phyloP scores from a whole-genome alignment of 257 asterid species.

The Rauvolfia tetraphylla region DNA sequence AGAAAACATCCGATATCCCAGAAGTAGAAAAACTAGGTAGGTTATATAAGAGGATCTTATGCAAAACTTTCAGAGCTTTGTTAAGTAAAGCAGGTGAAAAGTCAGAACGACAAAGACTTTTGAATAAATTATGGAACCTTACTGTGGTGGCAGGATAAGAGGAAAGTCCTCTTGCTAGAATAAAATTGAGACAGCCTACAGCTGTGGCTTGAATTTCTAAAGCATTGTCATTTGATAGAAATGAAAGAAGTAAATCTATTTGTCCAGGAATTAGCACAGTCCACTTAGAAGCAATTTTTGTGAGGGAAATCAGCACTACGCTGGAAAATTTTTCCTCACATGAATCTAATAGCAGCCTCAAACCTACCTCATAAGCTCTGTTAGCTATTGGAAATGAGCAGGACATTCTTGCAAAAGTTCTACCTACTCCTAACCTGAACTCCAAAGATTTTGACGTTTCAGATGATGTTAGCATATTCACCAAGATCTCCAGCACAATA shows the following conservation, averaged over 20 bases:
- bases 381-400: constrained; percentile 57
- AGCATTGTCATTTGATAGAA: constrained; percentile 50
- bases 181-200: constrained; percentile 49
- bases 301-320: constrained; percentile 72
- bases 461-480: constrained; percentile 37
- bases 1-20: constrained; percentile 46
- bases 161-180: constrained; percentile 47
- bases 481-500: constrained; percentile 72
- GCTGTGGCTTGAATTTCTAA: constrained; percentile 51
- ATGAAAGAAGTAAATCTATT: constrained; percentile 55
- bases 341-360: constrained; percentile 60
- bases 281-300: constrained; percentile 80
- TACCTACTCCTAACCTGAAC: constrained; percentile 61
- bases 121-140: constrained; percentile 38
- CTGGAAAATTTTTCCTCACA: constrained; percentile 58
- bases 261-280: constrained; percentile 59
- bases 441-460: constrained; percentile 43
- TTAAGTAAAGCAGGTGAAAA: constrained; percentile 45
- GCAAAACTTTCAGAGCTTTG: constrained; percentile 56
- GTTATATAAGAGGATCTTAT: constrained; percentile 46
- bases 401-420: constrained; percentile 47
- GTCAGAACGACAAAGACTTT: constrained; percentile 40
- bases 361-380: constrained; percentile 83
- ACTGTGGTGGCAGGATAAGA: constrained; percentile 35
- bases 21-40: constrained; percentile 37